Evolutionary conservation across 2,329 filamentous ascomycete species (phyloP).

Genomic region (Diaporthe caulivora): DNA sequence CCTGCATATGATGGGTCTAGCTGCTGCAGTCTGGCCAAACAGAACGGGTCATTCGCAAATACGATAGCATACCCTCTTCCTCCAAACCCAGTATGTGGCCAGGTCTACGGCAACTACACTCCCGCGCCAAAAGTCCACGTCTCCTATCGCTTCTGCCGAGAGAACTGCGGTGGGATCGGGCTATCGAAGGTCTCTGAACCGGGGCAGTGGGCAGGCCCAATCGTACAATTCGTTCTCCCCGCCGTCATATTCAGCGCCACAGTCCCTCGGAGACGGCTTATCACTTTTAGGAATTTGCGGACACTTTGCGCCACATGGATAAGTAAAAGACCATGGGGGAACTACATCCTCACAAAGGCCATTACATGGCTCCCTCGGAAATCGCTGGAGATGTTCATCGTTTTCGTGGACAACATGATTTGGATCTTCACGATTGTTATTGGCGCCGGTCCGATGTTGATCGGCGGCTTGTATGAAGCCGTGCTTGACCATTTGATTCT

Average conservation of each 20-base stretch:
- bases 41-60: background rate
- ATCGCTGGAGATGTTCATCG: background rate
- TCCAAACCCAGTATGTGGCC: no score
- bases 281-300: background rate
- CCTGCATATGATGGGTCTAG: no score
- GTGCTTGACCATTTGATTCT: conserved; percentile 1
- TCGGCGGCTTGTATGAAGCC: background rate
- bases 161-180: background rate
- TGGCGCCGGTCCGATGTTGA: background rate
- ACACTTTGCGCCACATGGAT: background rate
- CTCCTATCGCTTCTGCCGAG: background rate
- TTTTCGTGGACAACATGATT: background rate
- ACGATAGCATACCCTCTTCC: background rate
- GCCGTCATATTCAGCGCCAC: conserved; percentile 8
- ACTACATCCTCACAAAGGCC: background rate
- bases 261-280: background rate
- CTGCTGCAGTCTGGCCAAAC: no score
- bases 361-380: background rate
- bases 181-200: background rate
- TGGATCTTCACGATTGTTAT: background rate
- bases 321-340: background rate
- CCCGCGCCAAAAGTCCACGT: no score
- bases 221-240: background rate
- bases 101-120: no score
- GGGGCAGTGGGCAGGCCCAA: background rate